Conservation (phyloP, 176 grass and related monocot genomes). For the Echinochloa phyllopogon region DNA sequence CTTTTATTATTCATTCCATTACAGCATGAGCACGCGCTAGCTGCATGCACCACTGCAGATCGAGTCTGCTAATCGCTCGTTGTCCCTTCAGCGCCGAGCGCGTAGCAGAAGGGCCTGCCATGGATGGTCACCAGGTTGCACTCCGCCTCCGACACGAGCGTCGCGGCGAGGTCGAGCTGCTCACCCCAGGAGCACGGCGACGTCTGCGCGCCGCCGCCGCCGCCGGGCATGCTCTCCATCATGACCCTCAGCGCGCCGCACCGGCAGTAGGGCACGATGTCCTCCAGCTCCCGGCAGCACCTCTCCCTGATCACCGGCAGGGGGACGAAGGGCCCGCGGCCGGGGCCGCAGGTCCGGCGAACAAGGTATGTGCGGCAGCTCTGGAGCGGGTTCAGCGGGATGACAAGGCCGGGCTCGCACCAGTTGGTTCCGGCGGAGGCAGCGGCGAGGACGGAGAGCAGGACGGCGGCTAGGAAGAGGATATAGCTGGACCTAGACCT, state of each 20-base stretch:
- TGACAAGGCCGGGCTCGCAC: background rate
- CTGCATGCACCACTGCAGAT: background rate
- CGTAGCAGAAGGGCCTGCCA: background rate
- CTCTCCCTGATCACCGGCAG: background rate
- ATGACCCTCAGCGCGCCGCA: background rate
- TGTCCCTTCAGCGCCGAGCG: background rate
- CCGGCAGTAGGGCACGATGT: background rate
- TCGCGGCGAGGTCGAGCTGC: background rate
- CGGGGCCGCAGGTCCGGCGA: background rate
- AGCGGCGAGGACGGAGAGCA: background rate
- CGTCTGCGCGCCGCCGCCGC: background rate
- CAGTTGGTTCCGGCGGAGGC: background rate
- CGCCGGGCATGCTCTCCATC: background rate
- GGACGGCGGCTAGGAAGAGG: background rate
- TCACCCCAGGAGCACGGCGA: background rate
- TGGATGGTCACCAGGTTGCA: background rate
- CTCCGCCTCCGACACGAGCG: background rate
- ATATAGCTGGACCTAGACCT: background rate
- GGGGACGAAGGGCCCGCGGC: background rate
- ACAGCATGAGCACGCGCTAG: no score
- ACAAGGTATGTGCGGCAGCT: background rate
- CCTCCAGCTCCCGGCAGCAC: conserved; percentile 29
- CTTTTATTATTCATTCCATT: no score
- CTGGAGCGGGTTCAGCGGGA: background rate
- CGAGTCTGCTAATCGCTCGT: background rate